Base-by-base conservation (phyloP, 2,329 filamentous ascomycete genomes). In the Ascosphaera acerosa region DNA sequence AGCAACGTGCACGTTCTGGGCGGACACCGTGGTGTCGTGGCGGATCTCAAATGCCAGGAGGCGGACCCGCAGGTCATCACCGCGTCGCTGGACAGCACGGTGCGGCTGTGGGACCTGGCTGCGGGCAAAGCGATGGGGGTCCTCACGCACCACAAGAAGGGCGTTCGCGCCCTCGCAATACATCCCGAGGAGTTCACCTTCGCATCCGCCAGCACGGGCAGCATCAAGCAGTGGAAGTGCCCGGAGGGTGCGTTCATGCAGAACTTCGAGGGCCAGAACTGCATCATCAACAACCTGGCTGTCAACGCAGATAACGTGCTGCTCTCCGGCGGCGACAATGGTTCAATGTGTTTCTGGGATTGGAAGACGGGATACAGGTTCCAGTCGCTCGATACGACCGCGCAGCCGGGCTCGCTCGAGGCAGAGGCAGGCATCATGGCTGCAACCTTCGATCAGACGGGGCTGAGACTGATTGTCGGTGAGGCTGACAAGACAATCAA, bases 181-280 rank as follows among this genome's bases (percentile, higher is more conserved):
- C 87, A 97, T 47, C 87, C 89, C 0, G 70, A 68, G 36, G 87
- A 97, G 51, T 97, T 91, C 48, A 97, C 89, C 0, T 97, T 97
- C 48, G 87, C 87, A 3, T 82, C 70, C 36, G 87, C 76, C 27
- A 90, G 80, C 44, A 82, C 84, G 0, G 76, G 76, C 15, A 82
- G 76, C 48, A 92, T 97, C 55, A 97, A 97, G 60, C 87, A 97
- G 55, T 97, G 87, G 84, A 92, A 94, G 51, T 94, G 82, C 41
- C 89, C 89, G 2, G 81, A 92, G 48, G 89, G 84, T 22, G 80
- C 80, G 10, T 94, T 97, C 49, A 97, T 97, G 87, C 82, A 92
- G 52, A 94, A 94, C 48, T 94, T 94, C 45, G 78, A 91, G 27
- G 84, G 84, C 3, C 84, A 94, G 46, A 92, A 92, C 45, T 69